phyloP scores from a whole-genome alignment of 345 rosid species.

The Linum trigynum region DNA sequence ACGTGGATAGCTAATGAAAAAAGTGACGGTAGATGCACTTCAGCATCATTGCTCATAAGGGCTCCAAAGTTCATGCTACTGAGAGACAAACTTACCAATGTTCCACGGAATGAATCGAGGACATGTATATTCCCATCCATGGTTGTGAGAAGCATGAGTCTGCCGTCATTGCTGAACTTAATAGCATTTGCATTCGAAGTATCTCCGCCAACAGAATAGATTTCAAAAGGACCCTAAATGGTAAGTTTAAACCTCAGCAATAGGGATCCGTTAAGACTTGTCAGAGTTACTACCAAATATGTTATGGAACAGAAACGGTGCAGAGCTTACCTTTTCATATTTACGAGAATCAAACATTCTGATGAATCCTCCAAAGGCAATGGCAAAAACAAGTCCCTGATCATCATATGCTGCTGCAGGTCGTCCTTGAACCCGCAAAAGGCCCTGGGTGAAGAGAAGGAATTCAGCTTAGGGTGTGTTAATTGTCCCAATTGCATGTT shows the following conservation, averaged over 20 bases:
- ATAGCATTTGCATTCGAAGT: conserved; percentile 74
- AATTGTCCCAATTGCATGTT: no score
- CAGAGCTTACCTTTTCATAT: conserved; percentile 66
- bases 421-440: conserved; percentile 49
- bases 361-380: conserved; percentile 87
- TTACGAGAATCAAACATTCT: conserved; percentile 93
- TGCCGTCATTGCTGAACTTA: conserved; percentile 86
- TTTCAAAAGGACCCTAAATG: conserved; percentile 77
- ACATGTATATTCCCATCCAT: conserved; percentile 84
- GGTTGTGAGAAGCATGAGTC: conserved; percentile 89
- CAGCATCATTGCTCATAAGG: no score
- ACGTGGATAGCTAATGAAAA: conserved; percentile 55
- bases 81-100: conserved; percentile 43
- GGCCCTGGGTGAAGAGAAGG: conserved; percentile 13
- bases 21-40: no score
- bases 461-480: neutral
- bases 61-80: neutral
- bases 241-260: conserved; percentile 7
- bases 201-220: conserved; percentile 83
- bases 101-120: conserved; percentile 88
- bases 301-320: neutral
- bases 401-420: conserved; percentile 97
- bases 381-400: conserved; percentile 81
- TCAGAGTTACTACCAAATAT: neutral
- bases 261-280: neutral